Evolutionary conservation across 176 grass and related monocot genomes (phyloP).

Genomic region (Phyllostachys edulis): DNA sequence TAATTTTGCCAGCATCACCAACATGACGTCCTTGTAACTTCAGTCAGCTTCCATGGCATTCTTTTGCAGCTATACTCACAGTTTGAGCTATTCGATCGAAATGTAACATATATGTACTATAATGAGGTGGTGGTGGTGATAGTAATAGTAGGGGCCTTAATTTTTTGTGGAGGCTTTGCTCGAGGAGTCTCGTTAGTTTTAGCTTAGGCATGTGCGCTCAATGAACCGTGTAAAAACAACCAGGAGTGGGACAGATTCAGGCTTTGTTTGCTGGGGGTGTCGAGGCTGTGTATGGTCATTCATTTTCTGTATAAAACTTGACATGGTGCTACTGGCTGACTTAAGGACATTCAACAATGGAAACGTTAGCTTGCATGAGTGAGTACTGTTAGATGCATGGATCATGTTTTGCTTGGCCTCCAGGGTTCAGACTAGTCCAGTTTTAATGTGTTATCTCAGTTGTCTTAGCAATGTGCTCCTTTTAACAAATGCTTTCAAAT

Average conservation of each 20-base stretch:
- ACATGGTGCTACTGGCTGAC: not conserved
- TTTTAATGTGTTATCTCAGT: not conserved
- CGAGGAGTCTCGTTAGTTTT: not conserved
- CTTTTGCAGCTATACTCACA: not conserved
- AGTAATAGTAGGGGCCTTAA: not conserved
- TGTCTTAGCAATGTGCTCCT: not conserved
- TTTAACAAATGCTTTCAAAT: not conserved
- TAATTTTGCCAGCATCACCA: constrained; percentile 21
- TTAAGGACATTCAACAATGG: not conserved
- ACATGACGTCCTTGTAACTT: not conserved
- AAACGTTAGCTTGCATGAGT: not conserved
- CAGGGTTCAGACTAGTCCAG: not conserved
- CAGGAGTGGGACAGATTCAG: not conserved
- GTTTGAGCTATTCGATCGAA: constrained; percentile 1
- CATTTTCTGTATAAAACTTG: constrained; percentile 35
- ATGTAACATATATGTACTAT: constrained; percentile 24
- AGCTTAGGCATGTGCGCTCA: not conserved
- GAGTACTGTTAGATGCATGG: not conserved
- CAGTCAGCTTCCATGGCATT: not conserved
- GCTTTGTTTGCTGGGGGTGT: not conserved
- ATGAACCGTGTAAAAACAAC: constrained; percentile 21
- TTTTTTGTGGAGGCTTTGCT: constrained; percentile 15
- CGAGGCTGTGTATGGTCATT: not conserved
- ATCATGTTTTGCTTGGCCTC: not conserved
- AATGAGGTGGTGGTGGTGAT: not conserved